Evolutionary conservation across 2,329 filamentous ascomycete genomes (phyloP), one percentile per base, ranked within the genome.

Genomic region (Beauveria pseudobassiana): DNA sequence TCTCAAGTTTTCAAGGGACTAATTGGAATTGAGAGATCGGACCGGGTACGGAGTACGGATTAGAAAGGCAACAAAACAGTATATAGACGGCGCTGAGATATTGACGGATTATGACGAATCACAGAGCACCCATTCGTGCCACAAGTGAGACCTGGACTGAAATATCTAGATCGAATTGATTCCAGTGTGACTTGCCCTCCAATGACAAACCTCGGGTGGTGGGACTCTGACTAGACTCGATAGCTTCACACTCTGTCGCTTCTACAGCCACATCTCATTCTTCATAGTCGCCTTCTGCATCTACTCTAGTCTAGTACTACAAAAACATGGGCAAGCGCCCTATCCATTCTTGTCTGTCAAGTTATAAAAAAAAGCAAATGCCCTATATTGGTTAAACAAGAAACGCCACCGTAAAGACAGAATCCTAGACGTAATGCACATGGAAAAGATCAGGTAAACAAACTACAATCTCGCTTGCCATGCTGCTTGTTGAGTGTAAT

Each of bases 231-330:
- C 22, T 24, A 24, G 22, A 24, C 22, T 24, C 22, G 22, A 24
- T 51, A 16, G 8, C 16, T 38, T 38, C 30, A 34, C 30, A 14
- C 30, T 34, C 12, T 34, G 1, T 34, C 30, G 30, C 30, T 34
- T 34, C 30, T 12, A 34, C 30, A 14, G 30, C 30, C 30, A 34
- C 10, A 14, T 34, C 30, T 14, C 12, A 34, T 5, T 34, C 30
- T 34, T 34, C 30, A 34, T 34, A 34, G 4, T 34, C 30, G 30
- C 28, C 7, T n/a, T 58, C 14, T 49, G 14, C 34, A 12, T 59
- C 57, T 59, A 52, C 18, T 52, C 57, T 59, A 59, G 9, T 59
- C 57, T 59, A 59, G 30, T 42, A 26, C 7, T 10, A 50, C 30
- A 3, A 42, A 26, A 42, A 28, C 10, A 28, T 20, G 34, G 34